These are phyloP conservation scores for Amaranthus tricolor DNA, from an alignment of 179 eudicot genomes.

Conservation along the genomic window DNA sequence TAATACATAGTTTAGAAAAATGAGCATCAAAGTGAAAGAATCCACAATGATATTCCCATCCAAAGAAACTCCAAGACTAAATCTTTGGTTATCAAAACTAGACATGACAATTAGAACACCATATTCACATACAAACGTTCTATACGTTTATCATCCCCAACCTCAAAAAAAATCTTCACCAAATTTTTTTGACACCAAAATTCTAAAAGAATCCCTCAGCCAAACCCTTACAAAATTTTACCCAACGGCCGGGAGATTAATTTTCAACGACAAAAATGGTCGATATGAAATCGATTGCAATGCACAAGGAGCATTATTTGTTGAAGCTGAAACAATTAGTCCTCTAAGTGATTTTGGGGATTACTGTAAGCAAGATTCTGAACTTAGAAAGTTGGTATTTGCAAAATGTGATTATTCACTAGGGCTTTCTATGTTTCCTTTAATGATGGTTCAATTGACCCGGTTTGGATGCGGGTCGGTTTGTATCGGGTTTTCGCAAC, in stretches of 20 bases:
- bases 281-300: conserved; percentile 3
- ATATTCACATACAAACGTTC: neutral
- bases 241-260: conserved; percentile 5
- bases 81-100: conserved; percentile 17
- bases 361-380: neutral
- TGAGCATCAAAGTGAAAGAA: conserved; percentile 17
- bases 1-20: neutral
- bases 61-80: neutral
- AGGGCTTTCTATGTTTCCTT: neutral
- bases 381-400: neutral
- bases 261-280: neutral
- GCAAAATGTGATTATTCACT: neutral
- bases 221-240: neutral
- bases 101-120: conserved; percentile 12
- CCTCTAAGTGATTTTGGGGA: neutral
- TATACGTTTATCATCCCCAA: neutral
- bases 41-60: conserved; percentile 14
- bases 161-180: neutral
- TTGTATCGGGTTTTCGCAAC: too few species aligned
- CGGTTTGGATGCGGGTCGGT: too few species aligned
- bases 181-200: neutral
- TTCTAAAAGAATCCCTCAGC: neutral
- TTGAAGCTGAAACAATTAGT: neutral
- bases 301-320: neutral
- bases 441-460: too few species aligned